Conservation (phyloP, 2,329 filamentous ascomycete genomes). For the Aphanocladium album region DNA sequence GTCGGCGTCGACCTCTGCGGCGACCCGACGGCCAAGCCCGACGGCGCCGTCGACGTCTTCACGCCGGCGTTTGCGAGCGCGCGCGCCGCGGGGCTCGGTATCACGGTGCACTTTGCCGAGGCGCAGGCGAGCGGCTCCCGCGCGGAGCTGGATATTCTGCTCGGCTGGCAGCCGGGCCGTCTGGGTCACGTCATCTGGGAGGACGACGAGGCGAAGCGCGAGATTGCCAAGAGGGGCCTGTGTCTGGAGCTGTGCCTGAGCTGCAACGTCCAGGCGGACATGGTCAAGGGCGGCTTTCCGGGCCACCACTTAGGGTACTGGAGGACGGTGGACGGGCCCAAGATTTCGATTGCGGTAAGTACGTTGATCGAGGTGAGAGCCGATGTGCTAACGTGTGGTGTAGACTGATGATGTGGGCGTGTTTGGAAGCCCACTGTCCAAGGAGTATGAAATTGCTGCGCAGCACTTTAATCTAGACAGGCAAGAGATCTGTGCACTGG, state of each 20-base stretch:
- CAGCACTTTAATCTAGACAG: conserved; percentile 59
- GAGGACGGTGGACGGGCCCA: conserved; percentile 52
- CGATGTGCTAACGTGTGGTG: neutral
- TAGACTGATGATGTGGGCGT: conserved; percentile 82
- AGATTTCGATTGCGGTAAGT: conserved; percentile 66
- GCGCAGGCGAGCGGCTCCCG: conserved; percentile 50
- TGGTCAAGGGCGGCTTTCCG: conserved; percentile 60
- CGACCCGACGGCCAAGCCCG: conserved; percentile 51
- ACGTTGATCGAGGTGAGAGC: neutral
- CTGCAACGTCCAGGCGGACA: conserved; percentile 72
- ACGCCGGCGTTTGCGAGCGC: conserved; percentile 54
- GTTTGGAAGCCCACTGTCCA: conserved; percentile 69
- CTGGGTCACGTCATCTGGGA: conserved; percentile 79
- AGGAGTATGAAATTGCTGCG: conserved; percentile 71
- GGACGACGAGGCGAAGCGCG: conserved; percentile 50
- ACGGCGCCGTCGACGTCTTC: conserved; percentile 57
- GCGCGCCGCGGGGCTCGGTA: conserved; percentile 46
- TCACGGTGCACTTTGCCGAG: conserved; percentile 79
- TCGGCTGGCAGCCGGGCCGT: conserved; percentile 62
- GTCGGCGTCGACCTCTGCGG: conserved; percentile 78
- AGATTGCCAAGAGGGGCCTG: conserved; percentile 48
- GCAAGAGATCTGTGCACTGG: conserved; percentile 46
- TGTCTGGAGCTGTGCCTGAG: conserved; percentile 74
- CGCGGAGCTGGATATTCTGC: conserved; percentile 57
- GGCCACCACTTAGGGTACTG: conserved; percentile 77